Percentiles rank a stretch among this genome's conserved stretches.
phyloP scores from a whole-genome alignment of 2,329 filamentous ascomycete species.

The Bipolaris zeicola region DNA sequence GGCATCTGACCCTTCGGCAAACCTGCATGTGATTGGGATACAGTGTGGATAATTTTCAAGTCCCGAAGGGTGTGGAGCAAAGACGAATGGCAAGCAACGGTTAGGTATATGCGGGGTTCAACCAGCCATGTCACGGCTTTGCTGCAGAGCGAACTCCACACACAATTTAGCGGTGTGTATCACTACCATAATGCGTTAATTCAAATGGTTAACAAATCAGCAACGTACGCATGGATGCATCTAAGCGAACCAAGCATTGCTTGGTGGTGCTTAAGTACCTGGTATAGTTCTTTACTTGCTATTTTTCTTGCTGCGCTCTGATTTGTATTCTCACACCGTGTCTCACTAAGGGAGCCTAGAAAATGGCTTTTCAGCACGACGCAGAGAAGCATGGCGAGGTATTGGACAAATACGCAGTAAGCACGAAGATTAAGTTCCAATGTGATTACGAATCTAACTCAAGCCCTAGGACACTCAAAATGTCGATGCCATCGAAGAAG shows the following conservation, averaged over 20 bases:
- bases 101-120: background rate
- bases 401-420: background rate
- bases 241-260: slow-evolving; percentile 6
- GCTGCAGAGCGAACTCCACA: background rate
- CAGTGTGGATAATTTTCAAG: no score
- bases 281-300: background rate
- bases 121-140: background rate
- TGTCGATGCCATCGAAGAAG: background rate
- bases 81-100: background rate
- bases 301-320: background rate
- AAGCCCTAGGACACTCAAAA: background rate
- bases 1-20: background rate
- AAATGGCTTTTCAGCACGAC: background rate
- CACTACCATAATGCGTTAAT: background rate
- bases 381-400: background rate
- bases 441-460: background rate
- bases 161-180: background rate
- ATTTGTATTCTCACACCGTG: background rate
- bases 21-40: no score
- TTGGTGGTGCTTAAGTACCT: slow-evolving; percentile 6
- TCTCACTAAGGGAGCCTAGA: background rate
- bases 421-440: background rate
- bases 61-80: background rate
- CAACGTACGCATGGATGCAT: background rate
- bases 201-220: background rate